Base-by-base conservation (phyloP, 208 protist genomes). In the Vickermania spadyakhi region DNA sequence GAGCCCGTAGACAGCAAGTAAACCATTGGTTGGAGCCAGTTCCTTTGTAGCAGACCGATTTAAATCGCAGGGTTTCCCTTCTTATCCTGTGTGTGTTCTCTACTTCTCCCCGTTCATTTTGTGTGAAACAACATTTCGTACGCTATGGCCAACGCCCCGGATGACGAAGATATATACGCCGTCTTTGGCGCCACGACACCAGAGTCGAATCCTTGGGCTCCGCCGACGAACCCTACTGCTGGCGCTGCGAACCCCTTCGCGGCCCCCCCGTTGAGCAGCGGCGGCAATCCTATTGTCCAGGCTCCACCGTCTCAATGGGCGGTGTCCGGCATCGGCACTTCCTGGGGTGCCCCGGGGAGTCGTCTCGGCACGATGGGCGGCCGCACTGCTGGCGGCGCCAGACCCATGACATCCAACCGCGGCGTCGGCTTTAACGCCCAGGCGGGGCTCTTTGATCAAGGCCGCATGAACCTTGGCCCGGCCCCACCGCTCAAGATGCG, bases 371-470 rank as follows among this genome's bases (percentile, higher is more conserved):
- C 77, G 18, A 79, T 89, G 71, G 86, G 81, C 28, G 73, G 72
- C 11, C 66, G 79, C 51, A 52, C 62, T 14, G 60, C 60, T 25
- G 75, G 73, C 21, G 73, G 74, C 13, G 81, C 86, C 7, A 82
- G 93, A 0, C 89, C 91, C 23, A 97, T 97, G 93, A 97, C 93
- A 13, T 95, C 89, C 3, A 94, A 96, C 72, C 77, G 89, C n/a
- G 84, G 85, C 0, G 86, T 93, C 0, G 93, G 93, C 50, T 97
- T 96, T 68, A 90, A 73, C 55, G 66, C 83, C 18, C 27, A 58
- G 28, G 73, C 49, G 58, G 72, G 68, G 23, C 53, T 91, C 42
- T 96, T 97, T 72, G 86, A 96, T 63, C 87, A 94, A 72, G 72
- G 71, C 0, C 70, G 76, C 42, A 87, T 74, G 74, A 59, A 65